Evolutionary conservation across 306 rosid species (phyloP).

Genomic region (Prunus kanzakura): DNA sequence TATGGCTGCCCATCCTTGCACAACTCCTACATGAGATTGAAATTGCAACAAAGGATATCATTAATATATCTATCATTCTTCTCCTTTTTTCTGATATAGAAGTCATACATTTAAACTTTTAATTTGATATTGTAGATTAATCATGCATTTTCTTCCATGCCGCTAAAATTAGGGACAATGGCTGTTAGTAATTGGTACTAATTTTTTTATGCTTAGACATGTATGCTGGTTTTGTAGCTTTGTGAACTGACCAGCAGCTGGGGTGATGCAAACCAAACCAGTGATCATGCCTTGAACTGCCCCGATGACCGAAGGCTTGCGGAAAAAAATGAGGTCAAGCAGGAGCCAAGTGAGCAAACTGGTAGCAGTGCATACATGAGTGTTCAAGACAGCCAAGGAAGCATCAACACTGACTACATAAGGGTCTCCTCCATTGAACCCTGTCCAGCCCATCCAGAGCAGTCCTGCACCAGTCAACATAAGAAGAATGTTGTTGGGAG

Average conservation of each 20-base stretch:
- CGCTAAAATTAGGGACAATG: background rate
- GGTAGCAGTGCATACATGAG: conserved; percentile 48
- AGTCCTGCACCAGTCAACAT: conserved; percentile 50
- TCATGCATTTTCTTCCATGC: no score
- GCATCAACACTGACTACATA: conserved; percentile 42
- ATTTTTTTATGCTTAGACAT: background rate
- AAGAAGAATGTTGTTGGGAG: conserved; percentile 47
- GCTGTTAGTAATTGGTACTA: background rate
- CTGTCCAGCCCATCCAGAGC: conserved; percentile 55
- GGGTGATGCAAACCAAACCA: conserved; percentile 50
- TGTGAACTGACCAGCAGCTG: conserved; percentile 37
- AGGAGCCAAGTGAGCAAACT: conserved; percentile 48
- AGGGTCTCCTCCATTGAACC: conserved; percentile 51
- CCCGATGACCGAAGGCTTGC: conserved; percentile 47
- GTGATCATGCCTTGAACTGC: conserved; percentile 57
- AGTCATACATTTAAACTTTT: no score
- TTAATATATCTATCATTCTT: background rate
- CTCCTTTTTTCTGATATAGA: no score
- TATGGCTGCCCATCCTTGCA: conserved; percentile 52
- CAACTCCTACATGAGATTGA: conserved; percentile 30
- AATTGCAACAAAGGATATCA: background rate
- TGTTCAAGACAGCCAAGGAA: conserved; percentile 42
- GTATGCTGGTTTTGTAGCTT: no score
- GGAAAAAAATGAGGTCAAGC: conserved; percentile 37
- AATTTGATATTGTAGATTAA: no score